A percentile compares a stretch with the other conserved stretches of the same genome.
Conservation (phyloP, 306 rosid species). For the Adenanthera pavonina region DNA sequence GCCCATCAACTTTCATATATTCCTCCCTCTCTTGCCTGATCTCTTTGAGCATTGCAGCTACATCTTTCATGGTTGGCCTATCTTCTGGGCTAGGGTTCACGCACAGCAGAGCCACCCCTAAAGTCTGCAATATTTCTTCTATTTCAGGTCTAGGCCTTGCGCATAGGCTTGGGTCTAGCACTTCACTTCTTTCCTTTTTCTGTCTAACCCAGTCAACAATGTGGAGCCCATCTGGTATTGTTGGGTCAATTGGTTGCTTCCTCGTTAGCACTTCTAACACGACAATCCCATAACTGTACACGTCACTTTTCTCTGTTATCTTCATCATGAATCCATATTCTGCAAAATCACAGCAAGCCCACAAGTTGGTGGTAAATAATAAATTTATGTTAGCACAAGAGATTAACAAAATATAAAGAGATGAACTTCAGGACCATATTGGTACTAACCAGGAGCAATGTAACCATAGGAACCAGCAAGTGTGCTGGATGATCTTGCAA, state of each 20-base stretch:
- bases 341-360: conserved; percentile 37
- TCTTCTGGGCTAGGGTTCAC: conserved; percentile 73
- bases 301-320: conserved; percentile 93
- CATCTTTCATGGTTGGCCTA: conserved; percentile 88
- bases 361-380: neutral
- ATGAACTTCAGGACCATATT: conserved; percentile 26
- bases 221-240: conserved; percentile 87
- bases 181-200: conserved; percentile 55
- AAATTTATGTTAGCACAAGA: neutral
- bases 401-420: neutral
- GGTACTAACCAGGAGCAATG: conserved; percentile 85
- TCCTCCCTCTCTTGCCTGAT: conserved; percentile 66
- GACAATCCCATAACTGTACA: conserved; percentile 85
- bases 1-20: conserved; percentile 58
- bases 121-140: conserved; percentile 73
- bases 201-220: conserved; percentile 87
- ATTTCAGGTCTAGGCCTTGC: conserved; percentile 66
- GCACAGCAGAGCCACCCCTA: conserved; percentile 88
- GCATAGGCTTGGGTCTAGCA: conserved; percentile 59
- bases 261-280: conserved; percentile 82
- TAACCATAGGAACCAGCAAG: conserved; percentile 95
- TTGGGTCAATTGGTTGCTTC: conserved; percentile 89
- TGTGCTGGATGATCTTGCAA: conserved; percentile 73
- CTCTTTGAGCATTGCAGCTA: conserved; percentile 80
- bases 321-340: conserved; percentile 93